These are phyloP conservation scores for Calycina herbarum DNA, from an alignment of 2,329 filamentous ascomycete genomes.

Conservation along the genomic window DNA sequence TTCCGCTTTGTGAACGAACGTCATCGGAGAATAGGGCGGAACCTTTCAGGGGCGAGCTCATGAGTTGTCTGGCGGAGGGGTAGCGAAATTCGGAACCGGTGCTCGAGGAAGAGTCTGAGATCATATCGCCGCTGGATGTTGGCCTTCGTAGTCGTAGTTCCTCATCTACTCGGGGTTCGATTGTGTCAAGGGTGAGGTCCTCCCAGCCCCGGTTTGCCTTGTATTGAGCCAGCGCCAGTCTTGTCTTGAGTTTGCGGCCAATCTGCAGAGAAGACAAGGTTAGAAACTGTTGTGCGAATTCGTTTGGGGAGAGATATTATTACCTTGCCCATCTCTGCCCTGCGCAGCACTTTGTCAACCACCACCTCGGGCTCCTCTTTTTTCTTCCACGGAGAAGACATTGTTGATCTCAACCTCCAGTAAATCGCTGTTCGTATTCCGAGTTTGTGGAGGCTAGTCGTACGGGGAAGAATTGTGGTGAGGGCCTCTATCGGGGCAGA, in stretches of 20 bases:
- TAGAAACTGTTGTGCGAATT: constrained; percentile 29
- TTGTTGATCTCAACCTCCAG: constrained; percentile 32
- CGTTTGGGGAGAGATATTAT: constrained; percentile 17
- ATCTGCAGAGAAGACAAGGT: constrained; percentile 60
- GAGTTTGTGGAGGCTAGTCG: constrained; percentile 1
- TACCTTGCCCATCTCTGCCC: constrained; percentile 76
- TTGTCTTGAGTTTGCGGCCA: constrained; percentile 87
- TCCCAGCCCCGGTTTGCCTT: constrained; percentile 97
- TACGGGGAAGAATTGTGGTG: constrained; percentile 12
- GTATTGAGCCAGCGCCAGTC: constrained; percentile 92
- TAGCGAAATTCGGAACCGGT: constrained; percentile 77
- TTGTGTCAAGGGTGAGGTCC: constrained; percentile 79
- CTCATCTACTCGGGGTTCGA: constrained; percentile 82
- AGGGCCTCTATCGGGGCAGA: constrained; percentile 18
- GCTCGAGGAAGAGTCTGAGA: constrained; percentile 80
- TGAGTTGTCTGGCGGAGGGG: constrained; percentile 52
- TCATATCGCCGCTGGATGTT: constrained; percentile 65
- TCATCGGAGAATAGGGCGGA: constrained; percentile 79
- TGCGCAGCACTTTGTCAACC: constrained; percentile 67
- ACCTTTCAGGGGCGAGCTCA: constrained; percentile 85
- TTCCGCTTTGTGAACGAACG: constrained; percentile 56
- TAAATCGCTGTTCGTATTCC: background rate
- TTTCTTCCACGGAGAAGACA: constrained; percentile 60
- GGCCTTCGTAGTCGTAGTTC: constrained; percentile 68
- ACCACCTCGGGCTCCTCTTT: constrained; percentile 63